Evolutionary conservation across 2,329 filamentous ascomycete species (phyloP).

Genomic region (Trichoderma atroviride): DNA sequence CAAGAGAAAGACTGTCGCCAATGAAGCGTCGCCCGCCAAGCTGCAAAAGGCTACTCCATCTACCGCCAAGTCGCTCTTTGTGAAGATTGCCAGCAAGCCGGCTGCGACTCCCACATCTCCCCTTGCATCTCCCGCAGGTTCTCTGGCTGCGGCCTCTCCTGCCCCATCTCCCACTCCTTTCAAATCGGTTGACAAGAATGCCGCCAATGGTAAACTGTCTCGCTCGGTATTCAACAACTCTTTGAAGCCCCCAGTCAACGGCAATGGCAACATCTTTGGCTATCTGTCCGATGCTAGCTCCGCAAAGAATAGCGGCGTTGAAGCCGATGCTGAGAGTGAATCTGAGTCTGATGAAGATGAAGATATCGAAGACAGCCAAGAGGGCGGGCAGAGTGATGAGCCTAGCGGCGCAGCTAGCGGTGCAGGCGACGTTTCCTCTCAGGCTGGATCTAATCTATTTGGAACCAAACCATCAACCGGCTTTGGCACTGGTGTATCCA

Average conservation of each 20-base stretch:
- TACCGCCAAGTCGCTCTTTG: constrained; percentile 59
- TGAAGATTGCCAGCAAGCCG: constrained; percentile 58
- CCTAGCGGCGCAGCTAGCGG: constrained; percentile 47
- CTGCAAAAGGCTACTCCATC: constrained; percentile 55
- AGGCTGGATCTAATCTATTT: constrained; percentile 35
- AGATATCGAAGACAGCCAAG: constrained; percentile 47
- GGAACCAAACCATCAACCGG: constrained; percentile 38
- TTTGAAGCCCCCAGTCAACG: constrained; percentile 38
- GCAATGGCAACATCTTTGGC: constrained; percentile 55
- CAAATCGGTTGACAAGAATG: constrained; percentile 32
- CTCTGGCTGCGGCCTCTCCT: background rate
- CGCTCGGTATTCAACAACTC: constrained; percentile 48
- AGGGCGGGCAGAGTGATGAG: constrained; percentile 48
- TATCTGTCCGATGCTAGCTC: constrained; percentile 61
- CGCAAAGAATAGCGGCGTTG: constrained; percentile 55
- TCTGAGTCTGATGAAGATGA: constrained; percentile 43
- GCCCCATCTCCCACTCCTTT: constrained; percentile 35
- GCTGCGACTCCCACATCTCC: constrained; percentile 36
- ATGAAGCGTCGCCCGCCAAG: constrained; percentile 54
- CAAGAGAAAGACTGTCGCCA: constrained; percentile 55
- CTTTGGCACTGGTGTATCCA: constrained; percentile 37
- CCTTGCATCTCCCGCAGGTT: background rate
- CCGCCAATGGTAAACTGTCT: constrained; percentile 43
- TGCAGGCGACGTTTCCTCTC: constrained; percentile 45
- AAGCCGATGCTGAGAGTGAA: constrained; percentile 52